Evolutionary conservation across 352 stramenopile genomes (phyloP), one percentile per base, ranked within the genome.

Genomic region (Globisporangium solare): DNA sequence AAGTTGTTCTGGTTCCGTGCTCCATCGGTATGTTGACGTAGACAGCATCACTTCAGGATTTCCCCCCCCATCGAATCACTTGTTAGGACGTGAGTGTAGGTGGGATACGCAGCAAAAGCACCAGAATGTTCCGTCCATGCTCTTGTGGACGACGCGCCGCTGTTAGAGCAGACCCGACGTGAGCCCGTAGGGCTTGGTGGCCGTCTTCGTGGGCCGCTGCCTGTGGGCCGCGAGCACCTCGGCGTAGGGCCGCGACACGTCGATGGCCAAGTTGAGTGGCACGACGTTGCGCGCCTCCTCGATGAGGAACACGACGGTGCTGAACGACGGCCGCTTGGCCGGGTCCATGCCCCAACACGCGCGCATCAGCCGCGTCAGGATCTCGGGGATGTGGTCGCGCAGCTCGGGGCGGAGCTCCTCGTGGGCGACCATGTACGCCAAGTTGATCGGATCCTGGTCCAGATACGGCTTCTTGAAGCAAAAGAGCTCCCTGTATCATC

Each of bases 401-500:
- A 90, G 58, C 37, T 79, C 67, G 0, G 80, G 80, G 0, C 77
- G 77, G n/a, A 90, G 70, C 60, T 88, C 76, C 46, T 88, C 78
- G 61, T 90, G 74, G 7, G 79, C 80, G 6, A 90, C 77, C 60
- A 90, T 80, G 61, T 90, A 88, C 32, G 77, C 77, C 32, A 90
- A 31, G 31, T 86, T 90, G 66, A 90, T 90, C 15, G 77, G 75
- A 54, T 90, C 80, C 37, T 90, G 77, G 62, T 90, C 80, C 45
- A 90, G 51, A 58, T 90, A 90, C 31, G 80, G 80, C 54, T 90
- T 90, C 68, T 88, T 87, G 62, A 90, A 90, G 67, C 80, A 90
- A 37, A 90, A 90, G 13, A 90, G 69, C 49, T 90, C 77, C 80
- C 79, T 89, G 51, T 12, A 40, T n/a, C n/a, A n/a, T n/a, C n/a